A percentile compares a stretch with the other conserved stretches of the same genome.
These are phyloP conservation scores for Candida nonsorbophila DNA, from an alignment of 805 yeast species.

Conservation along the genomic window DNA sequence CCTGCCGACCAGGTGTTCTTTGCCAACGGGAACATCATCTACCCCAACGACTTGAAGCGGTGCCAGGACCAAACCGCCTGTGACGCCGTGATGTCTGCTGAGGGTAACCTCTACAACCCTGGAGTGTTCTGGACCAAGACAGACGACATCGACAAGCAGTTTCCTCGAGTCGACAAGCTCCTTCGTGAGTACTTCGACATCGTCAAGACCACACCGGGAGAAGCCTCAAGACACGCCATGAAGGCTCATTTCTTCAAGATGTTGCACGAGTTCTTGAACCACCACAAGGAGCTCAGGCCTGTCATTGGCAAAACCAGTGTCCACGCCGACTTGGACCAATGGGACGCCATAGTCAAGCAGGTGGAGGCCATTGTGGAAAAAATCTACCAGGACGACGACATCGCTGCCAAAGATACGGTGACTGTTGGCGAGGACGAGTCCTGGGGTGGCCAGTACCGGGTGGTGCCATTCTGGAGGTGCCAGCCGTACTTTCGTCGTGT, in stretches of 20 bases:
- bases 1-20: slow-evolving; percentile 80
- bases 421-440: slow-evolving; percentile 47
- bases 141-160: slow-evolving; percentile 55
- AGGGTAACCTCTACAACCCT: slow-evolving; percentile 90
- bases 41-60: slow-evolving; percentile 75
- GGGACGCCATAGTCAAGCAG: slow-evolving; percentile 50
- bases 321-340: slow-evolving; percentile 28
- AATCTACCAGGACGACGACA: slow-evolving; percentile 48
- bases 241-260: slow-evolving; percentile 90
- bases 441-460: slow-evolving; percentile 81
- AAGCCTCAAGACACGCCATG: slow-evolving; percentile 77
- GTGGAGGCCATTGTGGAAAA: slow-evolving; percentile 65
- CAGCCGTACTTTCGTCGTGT: slow-evolving; percentile 94
- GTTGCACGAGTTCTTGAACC: slow-evolving; percentile 71
- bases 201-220: slow-evolving; percentile 54
- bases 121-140: slow-evolving; percentile 68
- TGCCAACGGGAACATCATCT: slow-evolving; percentile 92
- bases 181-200: slow-evolving; percentile 86
- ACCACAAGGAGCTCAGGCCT: slow-evolving; percentile 74
- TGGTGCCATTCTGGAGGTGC: slow-evolving; percentile 91
- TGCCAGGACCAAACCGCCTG: slow-evolving; percentile 61
- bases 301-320: slow-evolving; percentile 54
- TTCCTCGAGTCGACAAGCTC: slow-evolving; percentile 80
- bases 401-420: slow-evolving; percentile 52
- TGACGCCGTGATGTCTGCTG: slow-evolving; percentile 97